Evolutionary conservation across 768 basidiomycete species (phyloP).

Genomic region (Kwoniella dendrophila): DNA sequence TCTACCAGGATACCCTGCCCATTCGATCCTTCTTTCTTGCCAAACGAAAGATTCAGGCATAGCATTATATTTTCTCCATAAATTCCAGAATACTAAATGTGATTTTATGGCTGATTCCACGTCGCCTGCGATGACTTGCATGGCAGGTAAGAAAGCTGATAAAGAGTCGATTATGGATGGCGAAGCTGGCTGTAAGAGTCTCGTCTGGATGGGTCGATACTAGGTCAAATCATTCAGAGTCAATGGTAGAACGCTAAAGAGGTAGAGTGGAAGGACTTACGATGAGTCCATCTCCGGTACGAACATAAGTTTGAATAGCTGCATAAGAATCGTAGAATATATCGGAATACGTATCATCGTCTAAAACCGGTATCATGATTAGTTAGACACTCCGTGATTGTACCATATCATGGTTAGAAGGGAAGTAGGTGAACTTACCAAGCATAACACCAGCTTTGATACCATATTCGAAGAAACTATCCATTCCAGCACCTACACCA

Average conservation of each 20-base stretch:
- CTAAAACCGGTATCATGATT: constrained; percentile 54
- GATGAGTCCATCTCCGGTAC: constrained; percentile 84
- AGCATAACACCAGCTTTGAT: constrained; percentile 52
- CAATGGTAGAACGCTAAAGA: background rate
- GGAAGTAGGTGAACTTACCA: constrained; percentile 26
- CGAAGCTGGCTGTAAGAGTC: constrained; percentile 67
- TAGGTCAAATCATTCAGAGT: constrained; percentile 49
- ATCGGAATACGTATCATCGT: constrained; percentile 76
- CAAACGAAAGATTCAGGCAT: constrained; percentile 92
- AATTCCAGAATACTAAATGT: constrained; percentile 90
- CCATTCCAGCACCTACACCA: constrained; percentile 89
- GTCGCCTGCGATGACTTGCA: constrained; percentile 69
- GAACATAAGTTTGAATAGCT: constrained; percentile 79
- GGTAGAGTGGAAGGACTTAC: constrained; percentile 58
- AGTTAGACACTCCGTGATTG: background rate
- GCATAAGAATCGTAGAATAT: constrained; percentile 83
- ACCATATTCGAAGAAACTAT: constrained; percentile 81
- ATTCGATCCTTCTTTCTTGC: constrained; percentile 59
- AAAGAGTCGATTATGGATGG: constrained; percentile 88
- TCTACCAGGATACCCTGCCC: constrained; percentile 55
- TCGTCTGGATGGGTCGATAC: constrained; percentile 85
- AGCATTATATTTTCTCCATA: constrained; percentile 84
- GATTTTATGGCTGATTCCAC: constrained; percentile 85
- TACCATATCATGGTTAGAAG: no score
- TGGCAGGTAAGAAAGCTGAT: constrained; percentile 95